Evolutionary conservation across 2,329 filamentous ascomycete species (phyloP), one percentile per base, ranked within the genome.

Genomic region (Neofusicoccum umdonicola): DNA sequence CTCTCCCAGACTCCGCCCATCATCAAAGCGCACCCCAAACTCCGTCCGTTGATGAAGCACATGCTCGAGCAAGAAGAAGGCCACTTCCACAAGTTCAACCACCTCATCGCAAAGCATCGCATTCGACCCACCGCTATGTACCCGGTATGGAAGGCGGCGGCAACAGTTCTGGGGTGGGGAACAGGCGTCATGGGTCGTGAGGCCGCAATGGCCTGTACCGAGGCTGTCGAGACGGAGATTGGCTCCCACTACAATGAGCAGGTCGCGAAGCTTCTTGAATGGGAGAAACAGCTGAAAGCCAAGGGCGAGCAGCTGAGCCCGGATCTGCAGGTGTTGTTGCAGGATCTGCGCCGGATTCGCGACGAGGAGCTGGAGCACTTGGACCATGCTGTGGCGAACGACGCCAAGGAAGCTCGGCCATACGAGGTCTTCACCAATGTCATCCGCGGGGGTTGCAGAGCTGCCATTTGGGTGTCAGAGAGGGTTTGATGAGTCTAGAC

Each of bases 161-260:
- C 95, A 1, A 89, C 90, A 0, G 87, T 89, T 0, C 79, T 99
- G 7, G 95, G 95, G 17, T 97, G 95, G 93, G 85, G 87, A 4
- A 99, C 95, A 0, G 95, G 91, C 0, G 80, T 95, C 47, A 85
- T 99, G 84, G 93, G 95, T 0, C 87, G 92, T 56, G 93, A 98
- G 79, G 93, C 94, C 1, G 94, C 95, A 41, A 99, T 99, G 95
- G 95, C 95, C 12, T 99, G 95, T 76, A 98, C 95, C 0, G 95
- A 99, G 79, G 95, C 95, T 1, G 94, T 99, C 1, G 95, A 99
- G 83, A 99, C 94, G 6, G 95, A 98, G 81, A 99, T 99, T 68
- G 95, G 95, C 2, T 88, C 88, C 34, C 95, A 99, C 79, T 99
- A 99, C 77, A 98, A 98, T 75, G 88, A 88, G 68, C 95, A 99